Evolutionary conservation across 1,284 basidiomycete genomes (phyloP).

Genomic region (Apiotrichum porosum): DNA sequence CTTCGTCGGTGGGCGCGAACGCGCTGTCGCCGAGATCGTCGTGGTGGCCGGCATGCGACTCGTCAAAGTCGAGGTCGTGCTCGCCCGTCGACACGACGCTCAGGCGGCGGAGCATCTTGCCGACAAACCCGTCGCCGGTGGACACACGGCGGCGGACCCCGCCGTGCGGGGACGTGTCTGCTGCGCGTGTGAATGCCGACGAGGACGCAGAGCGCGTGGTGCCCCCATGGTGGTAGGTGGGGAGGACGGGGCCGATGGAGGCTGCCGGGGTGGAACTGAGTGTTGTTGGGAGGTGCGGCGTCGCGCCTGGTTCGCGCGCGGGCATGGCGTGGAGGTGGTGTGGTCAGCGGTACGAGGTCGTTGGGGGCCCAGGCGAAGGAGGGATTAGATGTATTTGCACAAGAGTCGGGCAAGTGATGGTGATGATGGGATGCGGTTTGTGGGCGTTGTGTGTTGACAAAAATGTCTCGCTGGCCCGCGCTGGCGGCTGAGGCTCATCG

Average conservation of each 20-base stretch:
- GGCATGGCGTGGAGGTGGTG: constrained; percentile 23
- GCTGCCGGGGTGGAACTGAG: constrained; percentile 12
- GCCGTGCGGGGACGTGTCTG: background rate
- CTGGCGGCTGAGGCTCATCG: too few relatives aligned
- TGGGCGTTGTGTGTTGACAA: too few relatives aligned
- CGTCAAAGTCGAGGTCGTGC: background rate
- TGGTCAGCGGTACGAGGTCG: too few relatives aligned
- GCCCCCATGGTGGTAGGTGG: constrained; percentile 12
- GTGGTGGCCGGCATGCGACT: background rate
- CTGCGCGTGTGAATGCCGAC: constrained; percentile 23
- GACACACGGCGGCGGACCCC: constrained; percentile 1
- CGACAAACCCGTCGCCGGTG: constrained; percentile 4
- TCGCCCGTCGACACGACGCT: background rate
- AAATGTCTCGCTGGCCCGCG: too few relatives aligned
- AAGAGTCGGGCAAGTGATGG: too few relatives aligned
- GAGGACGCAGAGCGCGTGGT: constrained; percentile 10
- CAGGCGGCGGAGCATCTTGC: constrained; percentile 8
- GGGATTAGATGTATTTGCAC: too few relatives aligned
- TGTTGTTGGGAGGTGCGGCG: constrained; percentile 25
- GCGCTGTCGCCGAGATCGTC: background rate
- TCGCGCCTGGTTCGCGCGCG: constrained; percentile 35
- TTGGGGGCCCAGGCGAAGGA: too few relatives aligned
- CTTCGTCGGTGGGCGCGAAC: background rate
- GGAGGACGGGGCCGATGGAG: constrained; percentile 9
- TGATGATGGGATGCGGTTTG: too few relatives aligned